Base-by-base conservation (phyloP, 1,284 basidiomycete species). In the Rhodotorula sp. region DNA sequence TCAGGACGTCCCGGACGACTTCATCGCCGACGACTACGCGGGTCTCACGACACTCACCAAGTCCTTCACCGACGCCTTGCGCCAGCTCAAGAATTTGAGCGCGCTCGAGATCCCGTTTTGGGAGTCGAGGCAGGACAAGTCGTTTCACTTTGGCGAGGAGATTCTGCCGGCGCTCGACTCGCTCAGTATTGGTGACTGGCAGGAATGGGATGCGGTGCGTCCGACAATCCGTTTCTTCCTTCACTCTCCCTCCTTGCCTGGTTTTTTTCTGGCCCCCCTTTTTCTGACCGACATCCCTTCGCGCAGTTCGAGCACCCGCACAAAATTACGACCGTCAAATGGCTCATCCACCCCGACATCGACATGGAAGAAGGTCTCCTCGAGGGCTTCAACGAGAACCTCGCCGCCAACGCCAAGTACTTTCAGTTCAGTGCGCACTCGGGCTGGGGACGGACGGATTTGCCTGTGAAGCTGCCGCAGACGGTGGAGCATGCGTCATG, bases 81-180 rank as follows among this genome's bases (percentile, higher is more conserved):
- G 57, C 2, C 36, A 57, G 17, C 46, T 70, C 8, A 61, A 61
- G 51, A 51, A 70, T 24, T 60, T 70, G 24, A 24, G 59, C 19
- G 63, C 64, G 24, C 68, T 70, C 59, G 68, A 66, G 52, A 63
- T 70, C 17, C 68, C 68, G 1, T 70, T 70, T 29, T 70, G 68
- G 68, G 68, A 70, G 46, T 29, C 32, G n/a, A 30, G 56, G 2
- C 64, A 70, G 32, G 64, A 66, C 56, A 29, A 32, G 19, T n/a
- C n/a, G 3, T 70, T 70, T 36, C 53, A 52, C 6, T 70, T 70
- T 34, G 47, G 48, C 0, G 11, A 46, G 44, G 46, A 30, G 5
- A 61, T 61, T 27, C 20, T 70, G 34, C 66, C 66, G 19, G 47
- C 65, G 13, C 56, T 70, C n/a, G 49, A 47, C 8, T 53, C 58